Percentiles rank a stretch among this genome's conserved stretches.
These are phyloP conservation scores for Coniochaeta hoffmannii DNA, from an alignment of 2,329 filamentous ascomycete species.

Conservation along the genomic window DNA sequence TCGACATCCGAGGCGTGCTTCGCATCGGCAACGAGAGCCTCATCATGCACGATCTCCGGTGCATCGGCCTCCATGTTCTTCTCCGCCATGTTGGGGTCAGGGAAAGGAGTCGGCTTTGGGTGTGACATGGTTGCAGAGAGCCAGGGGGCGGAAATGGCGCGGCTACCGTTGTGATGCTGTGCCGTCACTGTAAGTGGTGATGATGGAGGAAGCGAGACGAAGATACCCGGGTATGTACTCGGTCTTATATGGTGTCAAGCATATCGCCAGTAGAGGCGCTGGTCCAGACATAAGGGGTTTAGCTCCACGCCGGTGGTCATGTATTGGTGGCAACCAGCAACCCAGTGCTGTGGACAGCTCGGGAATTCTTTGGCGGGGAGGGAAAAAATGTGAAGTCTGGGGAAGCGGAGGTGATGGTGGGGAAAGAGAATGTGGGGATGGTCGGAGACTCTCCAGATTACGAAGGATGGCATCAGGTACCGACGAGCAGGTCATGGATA, in stretches of 20 bases:
- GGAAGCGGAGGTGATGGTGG: not conserved
- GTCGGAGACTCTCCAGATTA: no score
- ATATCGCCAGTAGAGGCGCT: not conserved
- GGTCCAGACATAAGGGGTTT: not conserved
- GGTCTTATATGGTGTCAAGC: not conserved
- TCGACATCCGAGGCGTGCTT: constrained; percentile 32
- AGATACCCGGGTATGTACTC: not conserved
- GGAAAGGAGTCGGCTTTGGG: not conserved
- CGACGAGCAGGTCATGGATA: no score
- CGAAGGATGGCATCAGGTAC: no score
- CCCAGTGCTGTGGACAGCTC: not conserved
- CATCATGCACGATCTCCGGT: not conserved
- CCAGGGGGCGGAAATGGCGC: not conserved
- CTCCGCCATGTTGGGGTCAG: not conserved
- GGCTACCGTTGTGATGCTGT: no score
- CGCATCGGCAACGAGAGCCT: constrained; percentile 24
- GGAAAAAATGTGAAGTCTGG: not conserved
- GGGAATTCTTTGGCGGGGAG: not conserved
- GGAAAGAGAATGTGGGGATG: not conserved
- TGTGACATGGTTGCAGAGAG: not conserved
- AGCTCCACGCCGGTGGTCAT: not conserved
- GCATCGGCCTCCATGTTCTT: not conserved
- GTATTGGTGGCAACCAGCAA: not conserved
- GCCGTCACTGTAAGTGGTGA: not conserved
- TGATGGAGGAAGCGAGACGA: not conserved